These are phyloP conservation scores for Sporothrix pseudoabietina DNA, from an alignment of 2,329 filamentous ascomycete species.

Conservation along the genomic window DNA sequence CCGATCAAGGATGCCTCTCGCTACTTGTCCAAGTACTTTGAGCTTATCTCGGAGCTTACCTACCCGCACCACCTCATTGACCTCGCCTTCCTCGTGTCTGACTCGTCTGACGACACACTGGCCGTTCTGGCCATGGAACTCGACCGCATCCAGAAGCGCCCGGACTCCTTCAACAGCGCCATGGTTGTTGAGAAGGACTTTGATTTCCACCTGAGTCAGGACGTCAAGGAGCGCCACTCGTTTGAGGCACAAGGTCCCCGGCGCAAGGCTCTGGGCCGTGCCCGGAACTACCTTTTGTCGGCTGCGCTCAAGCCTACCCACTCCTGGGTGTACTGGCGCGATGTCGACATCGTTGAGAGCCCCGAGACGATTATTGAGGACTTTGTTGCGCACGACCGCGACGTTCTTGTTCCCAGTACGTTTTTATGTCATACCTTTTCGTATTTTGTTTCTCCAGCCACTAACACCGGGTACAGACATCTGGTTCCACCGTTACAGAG, in stretches of 20 bases:
- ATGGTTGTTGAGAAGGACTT: conserved; percentile 92
- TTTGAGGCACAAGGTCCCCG: conserved; percentile 88
- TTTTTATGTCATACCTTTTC: not conserved
- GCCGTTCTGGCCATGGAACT: conserved; percentile 84
- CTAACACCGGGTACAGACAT: conserved; percentile 63
- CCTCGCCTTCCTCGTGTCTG: conserved; percentile 89
- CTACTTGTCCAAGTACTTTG: conserved; percentile 87
- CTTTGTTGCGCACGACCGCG: conserved; percentile 89
- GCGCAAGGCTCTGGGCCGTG: conserved; percentile 84
- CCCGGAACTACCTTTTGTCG: conserved; percentile 87
- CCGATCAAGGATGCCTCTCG: conserved; percentile 86
- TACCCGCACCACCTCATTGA: conserved; percentile 97
- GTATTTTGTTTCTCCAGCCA: not conserved
- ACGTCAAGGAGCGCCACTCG: conserved; percentile 78
- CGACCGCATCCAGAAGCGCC: conserved; percentile 80
- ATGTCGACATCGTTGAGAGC: conserved; percentile 94
- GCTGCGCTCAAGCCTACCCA: conserved; percentile 88
- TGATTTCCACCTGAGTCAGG: conserved; percentile 71
- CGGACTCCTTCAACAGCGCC: conserved; percentile 83
- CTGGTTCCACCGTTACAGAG: conserved; percentile 90
- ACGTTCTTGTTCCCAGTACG: conserved; percentile 93
- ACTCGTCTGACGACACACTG: conserved; percentile 87
- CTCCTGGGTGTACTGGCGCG: conserved; percentile 98
- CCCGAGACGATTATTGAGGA: conserved; percentile 88
- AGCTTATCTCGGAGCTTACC: conserved; percentile 83